Conservation (phyloP, 306 rosid species). For the Boehmeria nivea region DNA sequence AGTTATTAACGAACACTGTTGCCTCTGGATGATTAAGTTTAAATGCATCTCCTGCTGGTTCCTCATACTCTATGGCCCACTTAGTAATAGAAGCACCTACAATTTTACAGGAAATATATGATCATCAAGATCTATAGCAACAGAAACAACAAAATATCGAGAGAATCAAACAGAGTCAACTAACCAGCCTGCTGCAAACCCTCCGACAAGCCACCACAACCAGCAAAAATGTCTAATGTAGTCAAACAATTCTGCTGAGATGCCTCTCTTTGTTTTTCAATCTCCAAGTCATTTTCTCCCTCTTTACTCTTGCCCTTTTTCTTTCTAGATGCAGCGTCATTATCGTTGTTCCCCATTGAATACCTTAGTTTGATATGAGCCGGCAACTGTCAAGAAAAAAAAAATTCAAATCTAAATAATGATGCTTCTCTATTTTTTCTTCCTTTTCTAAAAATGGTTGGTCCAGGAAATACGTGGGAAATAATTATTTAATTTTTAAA, state of each 20-base stretch:
- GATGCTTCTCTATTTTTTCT: too few relatives aligned
- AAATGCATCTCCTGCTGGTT: slow-evolving; percentile 92
- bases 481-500: background rate
- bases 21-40: slow-evolving; percentile 79
- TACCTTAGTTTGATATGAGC: slow-evolving; percentile 55
- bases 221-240: slow-evolving; percentile 92
- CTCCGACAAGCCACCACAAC: slow-evolving; percentile 93
- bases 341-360: slow-evolving; percentile 37
- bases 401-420: too few relatives aligned
- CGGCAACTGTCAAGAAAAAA: slow-evolving; percentile 53
- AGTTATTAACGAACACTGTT: slow-evolving; percentile 65
- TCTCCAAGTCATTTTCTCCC: slow-evolving; percentile 51
- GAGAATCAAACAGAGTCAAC: background rate
- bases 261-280: slow-evolving; percentile 30
- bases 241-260: slow-evolving; percentile 44
- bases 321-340: slow-evolving; percentile 64
- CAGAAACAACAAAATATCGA: background rate
- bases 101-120: slow-evolving; percentile 16
- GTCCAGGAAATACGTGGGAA: too few relatives aligned
- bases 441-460: too few relatives aligned
- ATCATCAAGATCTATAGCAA: slow-evolving; percentile 2
- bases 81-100: slow-evolving; percentile 69
- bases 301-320: slow-evolving; percentile 86
- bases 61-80: slow-evolving; percentile 99
- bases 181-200: slow-evolving; percentile 79